Evolutionary conservation across 306 rosid genomes (phyloP), one percentile per base, ranked within the genome.

Genomic region (Dicorynia guianensis): DNA sequence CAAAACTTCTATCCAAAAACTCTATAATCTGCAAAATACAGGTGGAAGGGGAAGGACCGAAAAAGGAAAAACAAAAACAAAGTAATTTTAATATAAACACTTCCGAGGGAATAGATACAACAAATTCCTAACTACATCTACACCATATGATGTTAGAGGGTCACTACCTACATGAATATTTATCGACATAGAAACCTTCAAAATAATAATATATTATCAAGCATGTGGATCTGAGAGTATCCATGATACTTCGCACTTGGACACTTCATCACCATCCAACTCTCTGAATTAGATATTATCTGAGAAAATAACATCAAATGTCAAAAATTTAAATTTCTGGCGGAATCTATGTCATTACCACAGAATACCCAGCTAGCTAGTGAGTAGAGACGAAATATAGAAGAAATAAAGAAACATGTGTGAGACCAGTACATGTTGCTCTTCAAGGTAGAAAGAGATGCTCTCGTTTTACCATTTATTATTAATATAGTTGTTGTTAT

Each of bases 1-100:
- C 81, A 84, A 69, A 62, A 55, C 48, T 70, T 52, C 73, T 76
- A 43, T 63, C 18, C 10, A 49, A 55, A 63, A 81, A 77, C 36
- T 14, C 64, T 76, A 58, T 52, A 52, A 69, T 57, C 46, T 39
- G 39, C 36, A 25, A 56, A 61, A 63, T 50, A 72, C 43, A 49
- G 55, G 17, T 19, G 39, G 20, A 19, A 25, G 38, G 33, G 8
- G 18, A 43, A 36, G 66, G 33, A 56, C 17, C 40, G 52, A 57
- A 46, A 38, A 4, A 48, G 11, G 49, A 59, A 60, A 4, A 14
- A 63, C 48, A 25, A 72, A 74, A 25, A 39, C 70, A 54, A 75
- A 55, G 66, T 47, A 65, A 54, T 59, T 18, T 79, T 78, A 46
- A 4, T 42, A 63, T 53, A 9, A 66, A 74, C 77, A 83, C 34